phyloP scores from a whole-genome alignment of 495 filamentous ascomycete species.

The Aspergillus campestris region DNA sequence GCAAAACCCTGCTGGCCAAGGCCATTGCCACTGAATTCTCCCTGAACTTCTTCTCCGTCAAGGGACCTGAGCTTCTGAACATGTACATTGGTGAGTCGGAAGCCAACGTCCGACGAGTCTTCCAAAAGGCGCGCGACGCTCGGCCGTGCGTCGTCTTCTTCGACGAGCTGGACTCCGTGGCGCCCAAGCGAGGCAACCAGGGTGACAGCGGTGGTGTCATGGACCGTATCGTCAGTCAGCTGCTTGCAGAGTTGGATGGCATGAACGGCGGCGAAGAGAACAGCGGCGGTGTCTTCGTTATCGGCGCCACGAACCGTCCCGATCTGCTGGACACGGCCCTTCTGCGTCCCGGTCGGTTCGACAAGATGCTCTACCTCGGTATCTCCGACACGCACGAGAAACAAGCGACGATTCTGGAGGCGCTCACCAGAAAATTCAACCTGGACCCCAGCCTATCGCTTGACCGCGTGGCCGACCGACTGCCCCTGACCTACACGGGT shows the following conservation, averaged over 20 bases:
- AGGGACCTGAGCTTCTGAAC: constrained; percentile 93
- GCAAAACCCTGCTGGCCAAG: constrained; percentile 94
- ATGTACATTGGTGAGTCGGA: constrained; percentile 99
- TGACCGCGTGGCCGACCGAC: constrained; percentile 56
- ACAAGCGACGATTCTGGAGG: constrained; percentile 89
- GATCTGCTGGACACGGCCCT: constrained; percentile 89
- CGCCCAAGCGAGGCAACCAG: constrained; percentile 94
- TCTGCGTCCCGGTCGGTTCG: constrained; percentile 85
- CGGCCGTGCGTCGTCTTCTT: constrained; percentile 99
- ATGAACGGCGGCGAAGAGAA: constrained; percentile 92
- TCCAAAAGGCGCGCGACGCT: constrained; percentile 89
- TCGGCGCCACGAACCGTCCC: constrained; percentile 91
- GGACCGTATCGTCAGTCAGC: constrained; percentile 95
- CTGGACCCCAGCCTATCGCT: constrained; percentile 72
- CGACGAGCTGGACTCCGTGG: constrained; percentile 94
- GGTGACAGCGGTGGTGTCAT: constrained; percentile 97
- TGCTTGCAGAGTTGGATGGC: constrained; percentile 90
- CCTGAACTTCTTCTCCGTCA: constrained; percentile 98
- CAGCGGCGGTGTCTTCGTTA: constrained; percentile 87
- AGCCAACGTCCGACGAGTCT: constrained; percentile 92
- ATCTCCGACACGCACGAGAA: constrained; percentile 96
- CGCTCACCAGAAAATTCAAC: constrained; percentile 87
- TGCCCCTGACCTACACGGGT: constrained; percentile 95
- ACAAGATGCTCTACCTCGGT: constrained; percentile 98
- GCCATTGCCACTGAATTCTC: constrained; percentile 98